Evolutionary conservation across 139 green algal genomes (phyloP), one percentile per base, ranked within the genome.

Genomic region (Haematococcus lacustris): DNA sequence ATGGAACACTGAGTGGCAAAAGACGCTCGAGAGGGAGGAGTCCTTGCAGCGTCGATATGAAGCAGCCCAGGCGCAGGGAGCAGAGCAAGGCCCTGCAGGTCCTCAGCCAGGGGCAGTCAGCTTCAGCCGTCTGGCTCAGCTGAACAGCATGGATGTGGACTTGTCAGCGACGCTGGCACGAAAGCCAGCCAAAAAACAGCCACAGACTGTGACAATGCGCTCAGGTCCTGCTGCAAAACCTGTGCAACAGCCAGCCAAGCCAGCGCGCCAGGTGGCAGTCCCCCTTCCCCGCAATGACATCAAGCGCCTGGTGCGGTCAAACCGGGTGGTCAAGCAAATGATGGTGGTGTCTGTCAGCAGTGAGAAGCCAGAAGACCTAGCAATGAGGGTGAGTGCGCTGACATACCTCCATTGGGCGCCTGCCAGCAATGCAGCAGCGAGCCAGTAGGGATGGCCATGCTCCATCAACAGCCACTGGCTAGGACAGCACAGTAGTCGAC

Each of bases 1-100:
- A 7, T 96, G 91, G 91, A 92, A 96, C 75, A 89, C 82, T 4
- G 85, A 93, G 71, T 95, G 90, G 90, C 76, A 88, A 76, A 34
- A 51, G 33, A 32, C 63, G 38, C 43, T 66, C 17, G n/a, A 75
- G 34, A 68, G 61, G 41, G 21, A 75, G 63, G 69, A 74, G 41
- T 68, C 73, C 28, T 61, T 85, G 69, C 35, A 76, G 66, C 66
- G 71, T 0, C 63, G 84, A 9, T 13, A n/a, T 2, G 69, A 74
- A 59, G 51, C 51, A 21, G 69, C 51, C 3, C 21, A 43, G 43
- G 39, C 57, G 61, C 41, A 35, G 60, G 2, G 25, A 60, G 26
- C 41, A 71, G 43, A 0, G 67, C 59, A 6, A 39, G 59, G 39
- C n/a, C 1, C 51, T 23, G 28, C 13, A 50, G 7, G 17, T 33